Conservation (phyloP, 2,329 filamentous ascomycete species). For the Fusarium brachygibbosum region DNA sequence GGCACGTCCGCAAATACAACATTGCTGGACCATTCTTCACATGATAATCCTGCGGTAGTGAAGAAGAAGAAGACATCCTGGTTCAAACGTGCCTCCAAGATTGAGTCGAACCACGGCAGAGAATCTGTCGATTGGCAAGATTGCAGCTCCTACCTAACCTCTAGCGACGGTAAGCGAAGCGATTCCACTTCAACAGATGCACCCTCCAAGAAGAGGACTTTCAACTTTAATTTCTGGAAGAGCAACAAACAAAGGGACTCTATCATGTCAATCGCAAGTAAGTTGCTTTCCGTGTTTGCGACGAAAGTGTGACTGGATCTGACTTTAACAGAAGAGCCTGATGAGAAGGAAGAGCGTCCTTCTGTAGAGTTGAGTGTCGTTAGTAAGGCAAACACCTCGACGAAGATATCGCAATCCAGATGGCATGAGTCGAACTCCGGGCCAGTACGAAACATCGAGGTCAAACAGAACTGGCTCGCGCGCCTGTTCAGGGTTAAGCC, state of each 20-base stretch:
- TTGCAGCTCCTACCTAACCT: conserved; percentile 44
- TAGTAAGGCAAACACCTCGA: conserved; percentile 36
- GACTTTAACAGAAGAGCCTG: conserved; percentile 20
- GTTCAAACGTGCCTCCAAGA: conserved; percentile 65
- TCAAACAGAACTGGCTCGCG: conserved; percentile 87
- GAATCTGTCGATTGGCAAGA: conserved; percentile 49
- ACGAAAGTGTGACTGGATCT: neutral
- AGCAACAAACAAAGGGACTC: conserved; percentile 59
- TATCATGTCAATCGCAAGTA: conserved; percentile 62
- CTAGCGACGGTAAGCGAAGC: conserved; percentile 46
- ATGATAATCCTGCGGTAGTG: conserved; percentile 28
- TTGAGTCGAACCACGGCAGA: conserved; percentile 43
- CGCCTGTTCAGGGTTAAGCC: conserved; percentile 92
- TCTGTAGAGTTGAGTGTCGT: conserved; percentile 35
- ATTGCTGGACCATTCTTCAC: conserved; percentile 27
- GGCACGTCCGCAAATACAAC: conserved; percentile 22
- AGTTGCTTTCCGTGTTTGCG: conserved; percentile 31
- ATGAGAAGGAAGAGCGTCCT: conserved; percentile 30
- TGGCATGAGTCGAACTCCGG: conserved; percentile 56
- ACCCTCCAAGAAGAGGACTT: conserved; percentile 64
- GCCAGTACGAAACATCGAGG: conserved; percentile 69
- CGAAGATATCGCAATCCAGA: conserved; percentile 39
- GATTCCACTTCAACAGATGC: conserved; percentile 45
- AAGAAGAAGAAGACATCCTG: conserved; percentile 65
- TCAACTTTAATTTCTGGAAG: conserved; percentile 70